Conservation (phyloP, 306 rosid genomes). For the Glycine latifolia region DNA sequence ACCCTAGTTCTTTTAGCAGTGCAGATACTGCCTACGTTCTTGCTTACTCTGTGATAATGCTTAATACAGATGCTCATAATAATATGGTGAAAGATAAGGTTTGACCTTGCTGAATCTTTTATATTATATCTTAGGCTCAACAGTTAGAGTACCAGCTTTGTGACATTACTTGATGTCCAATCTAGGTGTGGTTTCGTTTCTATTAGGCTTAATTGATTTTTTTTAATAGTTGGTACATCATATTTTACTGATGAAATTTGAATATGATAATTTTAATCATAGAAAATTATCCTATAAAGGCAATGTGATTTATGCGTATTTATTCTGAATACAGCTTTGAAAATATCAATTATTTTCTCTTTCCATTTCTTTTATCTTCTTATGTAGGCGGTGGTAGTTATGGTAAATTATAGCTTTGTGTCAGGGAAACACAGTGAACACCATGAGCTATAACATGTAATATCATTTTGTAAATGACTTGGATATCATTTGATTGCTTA, state of each 20-base stretch:
- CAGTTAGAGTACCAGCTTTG: constrained; percentile 5
- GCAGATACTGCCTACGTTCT: constrained; percentile 99
- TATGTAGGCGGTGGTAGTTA: constrained; percentile 13
- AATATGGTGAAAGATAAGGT: constrained; percentile 98
- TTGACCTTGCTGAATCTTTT: constrained; percentile 50
- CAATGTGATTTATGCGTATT: constrained; percentile 22
- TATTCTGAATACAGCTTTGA: constrained; percentile 33
- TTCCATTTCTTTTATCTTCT: constrained; percentile 26
- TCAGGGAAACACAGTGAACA: constrained; percentile 25
- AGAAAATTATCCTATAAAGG: constrained; percentile 31
- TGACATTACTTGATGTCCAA: constrained; percentile 37
- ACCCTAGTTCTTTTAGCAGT: constrained; percentile 90
- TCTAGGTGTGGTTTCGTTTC: constrained; percentile 28
- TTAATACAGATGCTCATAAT: constrained; percentile 98
- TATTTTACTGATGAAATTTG: constrained; percentile 42
- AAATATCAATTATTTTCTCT: constrained; percentile 32
- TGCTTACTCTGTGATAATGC: constrained; percentile 99
- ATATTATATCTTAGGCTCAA: constrained; percentile 38
- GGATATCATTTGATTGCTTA: constrained; percentile 29
- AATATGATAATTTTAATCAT: constrained; percentile 31
- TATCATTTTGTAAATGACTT: constrained; percentile 30
- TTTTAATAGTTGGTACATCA: not conserved
- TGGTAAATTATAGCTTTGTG: constrained; percentile 29
- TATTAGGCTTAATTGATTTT: constrained; percentile 21
- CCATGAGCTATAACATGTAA: constrained; percentile 24